These are phyloP conservation scores for Fraxinus platypoda DNA, from an alignment of 305 asterid species.

Conservation along the genomic window DNA sequence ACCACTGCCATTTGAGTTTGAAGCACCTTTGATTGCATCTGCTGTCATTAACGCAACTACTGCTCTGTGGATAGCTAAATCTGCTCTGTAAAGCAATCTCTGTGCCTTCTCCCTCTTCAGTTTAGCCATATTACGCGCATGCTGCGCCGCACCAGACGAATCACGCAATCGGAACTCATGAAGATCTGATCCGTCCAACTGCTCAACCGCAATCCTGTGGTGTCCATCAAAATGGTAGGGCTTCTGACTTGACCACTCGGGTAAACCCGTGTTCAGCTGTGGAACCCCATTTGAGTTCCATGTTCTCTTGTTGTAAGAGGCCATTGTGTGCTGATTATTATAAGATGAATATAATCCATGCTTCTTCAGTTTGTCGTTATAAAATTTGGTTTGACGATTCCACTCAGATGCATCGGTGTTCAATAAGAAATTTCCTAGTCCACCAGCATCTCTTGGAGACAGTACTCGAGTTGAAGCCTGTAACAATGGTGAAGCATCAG, in stretches of 20 bases:
- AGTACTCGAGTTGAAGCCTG: constrained; percentile 53
- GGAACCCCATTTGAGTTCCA: constrained; percentile 54
- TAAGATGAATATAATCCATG: constrained; percentile 43
- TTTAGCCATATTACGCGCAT: constrained; percentile 66
- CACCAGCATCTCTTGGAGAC: constrained; percentile 63
- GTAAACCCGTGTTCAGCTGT: constrained; percentile 49
- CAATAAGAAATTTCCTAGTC: constrained; percentile 43
- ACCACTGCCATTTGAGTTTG: constrained; percentile 29
- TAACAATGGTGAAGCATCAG: constrained; percentile 65
- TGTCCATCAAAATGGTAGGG: constrained; percentile 35
- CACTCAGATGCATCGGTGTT: constrained; percentile 54
- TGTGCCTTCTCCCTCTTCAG: constrained; percentile 81
- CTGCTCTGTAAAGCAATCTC: constrained; percentile 67
- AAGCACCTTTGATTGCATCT: constrained; percentile 67
- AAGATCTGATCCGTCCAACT: constrained; percentile 47
- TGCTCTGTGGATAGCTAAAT: constrained; percentile 82
- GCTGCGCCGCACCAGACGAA: constrained; percentile 64
- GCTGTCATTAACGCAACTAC: constrained; percentile 75
- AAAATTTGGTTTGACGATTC: constrained; percentile 51
- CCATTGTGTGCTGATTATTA: constrained; percentile 33
- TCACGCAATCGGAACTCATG: constrained; percentile 70
- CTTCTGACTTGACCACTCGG: constrained; percentile 52
- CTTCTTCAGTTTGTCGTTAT: constrained; percentile 59
- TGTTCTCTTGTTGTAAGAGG: constrained; percentile 45
- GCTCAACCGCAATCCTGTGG: constrained; percentile 39